Base-by-base conservation (phyloP, 257 asterid species). In the Lantana camara region DNA sequence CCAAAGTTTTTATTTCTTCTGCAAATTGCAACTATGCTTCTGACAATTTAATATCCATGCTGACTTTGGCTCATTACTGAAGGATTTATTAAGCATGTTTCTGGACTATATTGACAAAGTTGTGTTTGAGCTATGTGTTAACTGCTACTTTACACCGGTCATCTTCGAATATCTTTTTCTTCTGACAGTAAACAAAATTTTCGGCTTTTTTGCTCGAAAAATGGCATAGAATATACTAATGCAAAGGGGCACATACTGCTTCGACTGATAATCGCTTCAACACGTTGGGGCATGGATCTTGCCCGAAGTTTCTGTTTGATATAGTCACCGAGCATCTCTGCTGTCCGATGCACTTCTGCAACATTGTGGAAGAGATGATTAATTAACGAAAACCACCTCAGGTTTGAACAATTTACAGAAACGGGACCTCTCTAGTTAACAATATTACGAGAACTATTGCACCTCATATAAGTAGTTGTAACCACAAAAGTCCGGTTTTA, bases 231-330 rank as follows among this genome's bases (percentile, higher is more conserved):
- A 27, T 55, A 30, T 58, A 19, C 70, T 64, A 71, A 56, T 47
- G 55, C 79, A 10, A 58, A 8, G 86, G 80, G 46, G 85, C 52
- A 63, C 97, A 92, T 49, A 79, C 57, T 44, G 97, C 97, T 83
- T 92, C 97, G 0, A 92, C 95, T 11, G 96, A 80, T 68, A 89
- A 58, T 56, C 91, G 73, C 70, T 89, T 92, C 67, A 82, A 38
- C 60, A 87, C 85, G 4, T 79, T 85, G 10, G 97, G 95, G 61
- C 98, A 92, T 32, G 98, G 97, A 68, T 92, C 98, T 34, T 62
- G 71, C 29, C 88, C 93, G 53, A 88, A 91, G 69, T 82, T 87
- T 44, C 69, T 74, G 74, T 77, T 92, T 54, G 96, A 74, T 66
- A 92, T 87, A 22, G 93, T 37, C 47, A 91, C 95, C 7, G 95